A percentile compares a stretch with the other conserved stretches of the same genome.
These are phyloP conservation scores for Saitoella complicata DNA, from an alignment of 805 yeast genomes.

Conservation along the genomic window DNA sequence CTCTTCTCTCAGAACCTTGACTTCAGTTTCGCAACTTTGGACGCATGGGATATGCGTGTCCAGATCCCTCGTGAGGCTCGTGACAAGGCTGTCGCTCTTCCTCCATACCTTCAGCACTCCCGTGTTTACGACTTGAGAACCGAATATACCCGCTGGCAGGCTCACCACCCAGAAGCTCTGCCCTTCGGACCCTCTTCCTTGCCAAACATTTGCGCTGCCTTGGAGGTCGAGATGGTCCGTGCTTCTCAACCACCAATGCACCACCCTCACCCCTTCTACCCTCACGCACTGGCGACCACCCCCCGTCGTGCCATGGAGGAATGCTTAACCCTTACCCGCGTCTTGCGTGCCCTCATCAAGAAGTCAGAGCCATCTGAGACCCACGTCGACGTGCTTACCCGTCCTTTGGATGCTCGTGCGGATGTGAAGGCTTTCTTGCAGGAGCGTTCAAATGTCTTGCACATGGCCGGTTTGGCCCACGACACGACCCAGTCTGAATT, in stretches of 20 bases:
- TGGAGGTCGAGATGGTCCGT: conserved; percentile 25
- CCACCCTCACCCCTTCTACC: conserved; percentile 14
- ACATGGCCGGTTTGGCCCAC: conserved; percentile 59
- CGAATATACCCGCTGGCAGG: conserved; percentile 61
- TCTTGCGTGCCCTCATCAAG: conserved; percentile 32
- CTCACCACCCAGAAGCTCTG: conserved; percentile 37
- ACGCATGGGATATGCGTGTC: conserved; percentile 59
- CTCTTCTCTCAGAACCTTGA: conserved; percentile 28
- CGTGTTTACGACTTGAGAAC: conserved; percentile 56
- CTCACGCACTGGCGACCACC: conserved; percentile 19
- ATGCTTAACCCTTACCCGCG: conserved; percentile 28
- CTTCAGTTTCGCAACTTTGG: conserved; percentile 50
- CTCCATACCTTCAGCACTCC: conserved; percentile 60
- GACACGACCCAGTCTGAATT: conserved; percentile 84
- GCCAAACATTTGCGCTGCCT: conserved; percentile 30
- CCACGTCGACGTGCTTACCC: conserved; percentile 40
- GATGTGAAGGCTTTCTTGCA: conserved; percentile 51
- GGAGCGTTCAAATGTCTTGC: conserved; percentile 66
- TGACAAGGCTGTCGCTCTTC: conserved; percentile 55
- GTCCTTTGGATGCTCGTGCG: conserved; percentile 61
- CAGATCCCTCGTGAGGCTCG: conserved; percentile 68
- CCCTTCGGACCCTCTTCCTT: conserved; percentile 18
- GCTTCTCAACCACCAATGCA: conserved; percentile 7
- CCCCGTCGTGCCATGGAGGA: conserved; percentile 31
- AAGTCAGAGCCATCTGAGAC: conserved; percentile 34